Evolutionary conservation across 202 grass and related monocot species (phyloP), one percentile per base, ranked within the genome.

Genomic region (Panicum hallii): DNA sequence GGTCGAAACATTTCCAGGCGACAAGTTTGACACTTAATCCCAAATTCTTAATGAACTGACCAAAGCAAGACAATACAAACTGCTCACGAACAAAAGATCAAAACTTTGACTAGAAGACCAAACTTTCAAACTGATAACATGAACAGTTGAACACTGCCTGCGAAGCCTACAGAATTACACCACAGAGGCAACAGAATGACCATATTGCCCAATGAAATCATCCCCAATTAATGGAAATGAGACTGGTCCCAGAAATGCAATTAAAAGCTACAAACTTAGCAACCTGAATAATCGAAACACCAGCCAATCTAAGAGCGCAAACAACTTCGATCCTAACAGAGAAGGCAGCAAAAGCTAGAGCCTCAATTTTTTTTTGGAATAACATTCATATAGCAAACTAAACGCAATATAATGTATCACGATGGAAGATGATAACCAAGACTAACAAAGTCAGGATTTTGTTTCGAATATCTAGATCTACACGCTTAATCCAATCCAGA

Each of bases 401-500:
- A 28, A 74, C 15, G 60, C 4, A 32, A 42, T n/a, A 20, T 40
- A 60, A 60, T 23, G 56, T 60, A 15, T 49, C 46, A 32, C 22
- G n/a, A 41, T 53, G 23, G 56, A 77, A 67, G 55, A 41, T 50
- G 20, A 9, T n/a, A 49, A 56, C 41, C 4, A 48, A 47, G n/a
- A 56, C 17, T 54, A 32, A 28, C 14, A 66, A 15, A 89, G 60
- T 42, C 45, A 58, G 13, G 38, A 41, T n/a, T 83, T 40, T 10
- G 22, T 79, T 46, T 20, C 62, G 23, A 47, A 54, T 62, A 56
- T 70, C 52, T 53, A 72, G 50, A 87, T 77, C 53, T 38, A 53
- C 6, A 11, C 20, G 34, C 20, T 66, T 53, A 71, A 44, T n/a
- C 38, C 46, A 71, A 44, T n/a, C 38, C 46, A 47, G 53, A 70